Evolutionary conservation across 2,329 filamentous ascomycete genomes (phyloP).

Genomic region (Zymoseptoria pseudotritici): DNA sequence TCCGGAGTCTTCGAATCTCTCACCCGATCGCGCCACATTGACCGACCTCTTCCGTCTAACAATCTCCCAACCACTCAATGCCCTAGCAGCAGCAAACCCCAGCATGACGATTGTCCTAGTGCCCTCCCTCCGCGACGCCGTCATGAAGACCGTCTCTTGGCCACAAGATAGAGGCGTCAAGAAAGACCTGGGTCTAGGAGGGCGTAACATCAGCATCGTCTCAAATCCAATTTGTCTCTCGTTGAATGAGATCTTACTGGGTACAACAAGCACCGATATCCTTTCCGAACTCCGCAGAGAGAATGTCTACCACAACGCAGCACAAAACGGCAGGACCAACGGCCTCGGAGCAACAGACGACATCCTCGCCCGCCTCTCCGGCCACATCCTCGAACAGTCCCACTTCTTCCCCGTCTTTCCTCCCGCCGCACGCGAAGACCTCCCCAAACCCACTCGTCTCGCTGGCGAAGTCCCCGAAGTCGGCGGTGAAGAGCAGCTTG

Average conservation of each 20-base stretch:
- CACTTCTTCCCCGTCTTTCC: constrained; percentile 90
- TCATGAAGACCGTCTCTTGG: constrained; percentile 81
- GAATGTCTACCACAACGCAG: constrained; percentile 63
- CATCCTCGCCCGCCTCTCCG: constrained; percentile 62
- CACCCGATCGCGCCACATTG: constrained; percentile 69
- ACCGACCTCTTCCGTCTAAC: constrained; percentile 74
- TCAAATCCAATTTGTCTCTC: constrained; percentile 86
- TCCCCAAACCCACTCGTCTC: constrained; percentile 49
- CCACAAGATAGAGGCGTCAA: constrained; percentile 64
- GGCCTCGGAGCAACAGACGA: constrained; percentile 32
- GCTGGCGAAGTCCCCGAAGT: constrained; percentile 34
- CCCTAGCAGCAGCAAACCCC: constrained; percentile 63
- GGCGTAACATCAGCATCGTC: constrained; percentile 64
- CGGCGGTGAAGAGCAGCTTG: constrained; percentile 41
- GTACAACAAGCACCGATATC: constrained; percentile 75
- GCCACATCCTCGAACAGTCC: constrained; percentile 78
- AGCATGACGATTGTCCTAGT: constrained; percentile 73
- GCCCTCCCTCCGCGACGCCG: constrained; percentile 74
- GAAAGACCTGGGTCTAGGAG: constrained; percentile 67
- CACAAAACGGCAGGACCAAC: constrained; percentile 42
- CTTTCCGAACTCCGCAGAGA: constrained; percentile 59
- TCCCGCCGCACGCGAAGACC: constrained; percentile 58
- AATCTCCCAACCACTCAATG: constrained; percentile 65
- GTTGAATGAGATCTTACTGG: constrained; percentile 79
- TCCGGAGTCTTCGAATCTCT: constrained; percentile 32